These are phyloP conservation scores for Aspergillus pseudoglaucus DNA, from an alignment of 2,329 filamentous ascomycete genomes.

Conservation along the genomic window DNA sequence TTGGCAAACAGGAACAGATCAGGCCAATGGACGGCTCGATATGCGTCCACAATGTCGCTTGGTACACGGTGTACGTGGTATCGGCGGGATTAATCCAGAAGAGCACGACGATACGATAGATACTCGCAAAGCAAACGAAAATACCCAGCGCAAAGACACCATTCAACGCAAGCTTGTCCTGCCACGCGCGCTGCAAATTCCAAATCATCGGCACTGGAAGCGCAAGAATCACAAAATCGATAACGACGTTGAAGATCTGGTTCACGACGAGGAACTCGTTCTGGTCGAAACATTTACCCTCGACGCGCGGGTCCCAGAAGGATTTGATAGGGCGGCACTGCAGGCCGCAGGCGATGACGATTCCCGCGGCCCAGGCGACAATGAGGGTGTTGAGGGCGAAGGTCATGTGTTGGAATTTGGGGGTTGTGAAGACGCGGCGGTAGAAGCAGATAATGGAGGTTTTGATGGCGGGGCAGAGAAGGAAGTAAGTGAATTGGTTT, in stretches of 20 bases:
- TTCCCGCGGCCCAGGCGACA: slow-evolving; percentile 21
- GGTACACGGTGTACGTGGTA: slow-evolving; percentile 28
- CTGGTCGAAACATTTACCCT: slow-evolving; percentile 21
- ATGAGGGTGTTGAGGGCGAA: slow-evolving; percentile 25
- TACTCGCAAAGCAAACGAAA: slow-evolving; percentile 32
- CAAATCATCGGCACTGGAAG: slow-evolving; percentile 30
- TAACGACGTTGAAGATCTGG: slow-evolving; percentile 27
- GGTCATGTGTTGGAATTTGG: slow-evolving; percentile 19
- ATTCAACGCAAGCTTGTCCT: slow-evolving; percentile 29
- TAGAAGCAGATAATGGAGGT: slow-evolving; percentile 32
- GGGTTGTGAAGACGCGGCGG: slow-evolving; percentile 26
- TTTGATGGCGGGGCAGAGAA: slow-evolving; percentile 26
- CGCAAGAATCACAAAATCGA: slow-evolving; percentile 27
- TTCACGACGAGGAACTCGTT: slow-evolving; percentile 27
- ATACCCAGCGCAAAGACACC: slow-evolving; percentile 25
- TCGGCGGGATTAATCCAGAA: slow-evolving; percentile 25
- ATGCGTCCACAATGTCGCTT: slow-evolving; percentile 30
- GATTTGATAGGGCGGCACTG: slow-evolving; percentile 25
- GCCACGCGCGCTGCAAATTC: slow-evolving; percentile 27
- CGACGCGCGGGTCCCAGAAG: slow-evolving; percentile 24
- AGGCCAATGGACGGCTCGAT: slow-evolving; percentile 29
- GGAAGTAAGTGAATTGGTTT: slow-evolving; percentile 30
- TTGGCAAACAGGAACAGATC: slow-evolving; percentile 30
- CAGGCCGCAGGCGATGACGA: slow-evolving; percentile 26
- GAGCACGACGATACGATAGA: slow-evolving; percentile 31